phyloP scores from a whole-genome alignment of 257 asterid genomes.

The Rhazya stricta region DNA sequence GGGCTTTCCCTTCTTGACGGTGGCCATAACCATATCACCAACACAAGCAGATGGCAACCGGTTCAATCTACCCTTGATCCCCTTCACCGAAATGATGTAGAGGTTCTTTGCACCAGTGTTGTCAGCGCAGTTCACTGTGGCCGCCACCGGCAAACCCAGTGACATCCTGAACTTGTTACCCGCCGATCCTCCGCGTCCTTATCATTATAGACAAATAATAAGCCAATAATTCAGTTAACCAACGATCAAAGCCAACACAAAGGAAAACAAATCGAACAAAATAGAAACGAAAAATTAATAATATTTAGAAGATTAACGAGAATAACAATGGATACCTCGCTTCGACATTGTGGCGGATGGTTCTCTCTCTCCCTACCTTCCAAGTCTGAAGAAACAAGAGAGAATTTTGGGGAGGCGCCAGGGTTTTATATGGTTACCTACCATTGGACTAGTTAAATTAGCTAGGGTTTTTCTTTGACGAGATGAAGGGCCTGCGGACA shows the following conservation, averaged over 20 bases:
- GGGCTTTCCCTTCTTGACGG: constrained; percentile 36
- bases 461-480: constrained; percentile 12
- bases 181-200: constrained; percentile 64
- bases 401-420: neutral
- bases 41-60: constrained; percentile 64
- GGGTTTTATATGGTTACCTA: constrained; percentile 20
- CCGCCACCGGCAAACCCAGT: constrained; percentile 68
- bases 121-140: constrained; percentile 66
- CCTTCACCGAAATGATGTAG: constrained; percentile 64
- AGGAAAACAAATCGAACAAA: neutral
- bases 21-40: constrained; percentile 74
- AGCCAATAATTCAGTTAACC: neutral
- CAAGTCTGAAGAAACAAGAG: neutral
- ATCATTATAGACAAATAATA: neutral
- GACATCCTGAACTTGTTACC: constrained; percentile 69
- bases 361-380: neutral
- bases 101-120: constrained; percentile 66
- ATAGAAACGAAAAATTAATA: neutral
- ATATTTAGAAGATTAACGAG: neutral
- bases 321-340: constrained; percentile 32
- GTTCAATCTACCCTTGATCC: constrained; percentile 53
- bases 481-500: neutral
- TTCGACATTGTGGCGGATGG: constrained; percentile 42
- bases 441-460: neutral
- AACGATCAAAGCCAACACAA: neutral